phyloP scores from a whole-genome alignment of 495 filamentous ascomycete genomes.

The Penicillium canescens region DNA sequence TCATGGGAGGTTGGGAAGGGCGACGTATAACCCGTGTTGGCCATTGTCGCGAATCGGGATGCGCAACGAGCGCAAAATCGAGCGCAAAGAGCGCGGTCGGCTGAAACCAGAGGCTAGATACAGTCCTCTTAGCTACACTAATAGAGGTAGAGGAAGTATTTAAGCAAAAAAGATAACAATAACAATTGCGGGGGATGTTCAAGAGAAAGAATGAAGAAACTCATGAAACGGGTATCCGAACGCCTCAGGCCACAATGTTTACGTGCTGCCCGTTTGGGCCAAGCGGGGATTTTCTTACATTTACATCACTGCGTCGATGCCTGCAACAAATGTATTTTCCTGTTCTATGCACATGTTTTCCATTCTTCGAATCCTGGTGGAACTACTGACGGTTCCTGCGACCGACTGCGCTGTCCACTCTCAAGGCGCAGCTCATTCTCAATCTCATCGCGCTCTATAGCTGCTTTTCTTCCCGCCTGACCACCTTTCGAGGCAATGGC shows the following conservation, averaged over 20 bases:
- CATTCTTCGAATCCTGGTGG: conserved; percentile 28
- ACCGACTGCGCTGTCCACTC: neutral
- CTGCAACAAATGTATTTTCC: neutral
- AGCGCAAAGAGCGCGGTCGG: neutral
- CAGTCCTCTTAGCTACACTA: neutral
- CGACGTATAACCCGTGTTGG: conserved; percentile 38
- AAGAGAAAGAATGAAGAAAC: conserved; percentile 8
- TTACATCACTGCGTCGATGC: neutral
- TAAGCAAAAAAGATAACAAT: conserved; percentile 20
- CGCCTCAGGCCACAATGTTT: conserved; percentile 29
- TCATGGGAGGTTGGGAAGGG: conserved; percentile 47
- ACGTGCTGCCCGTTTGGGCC: conserved; percentile 22
- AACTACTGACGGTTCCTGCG: conserved; percentile 19
- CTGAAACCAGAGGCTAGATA: neutral
- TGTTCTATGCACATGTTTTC: conserved; percentile 13
- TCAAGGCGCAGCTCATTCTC: neutral
- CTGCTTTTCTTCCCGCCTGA: conserved; percentile 30
- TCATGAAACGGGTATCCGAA: conserved; percentile 1
- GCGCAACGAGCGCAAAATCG: conserved; percentile 7
- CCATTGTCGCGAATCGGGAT: conserved; percentile 30
- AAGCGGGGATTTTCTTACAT: conserved; percentile 13
- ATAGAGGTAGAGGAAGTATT: neutral
- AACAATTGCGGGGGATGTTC: conserved; percentile 6
- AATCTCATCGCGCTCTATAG: conserved; percentile 7
- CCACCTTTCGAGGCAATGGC: conserved; percentile 56